Evolutionary conservation across 2,329 filamentous ascomycete species (phyloP).

Genomic region (Ploettnerulaceae sp.): DNA sequence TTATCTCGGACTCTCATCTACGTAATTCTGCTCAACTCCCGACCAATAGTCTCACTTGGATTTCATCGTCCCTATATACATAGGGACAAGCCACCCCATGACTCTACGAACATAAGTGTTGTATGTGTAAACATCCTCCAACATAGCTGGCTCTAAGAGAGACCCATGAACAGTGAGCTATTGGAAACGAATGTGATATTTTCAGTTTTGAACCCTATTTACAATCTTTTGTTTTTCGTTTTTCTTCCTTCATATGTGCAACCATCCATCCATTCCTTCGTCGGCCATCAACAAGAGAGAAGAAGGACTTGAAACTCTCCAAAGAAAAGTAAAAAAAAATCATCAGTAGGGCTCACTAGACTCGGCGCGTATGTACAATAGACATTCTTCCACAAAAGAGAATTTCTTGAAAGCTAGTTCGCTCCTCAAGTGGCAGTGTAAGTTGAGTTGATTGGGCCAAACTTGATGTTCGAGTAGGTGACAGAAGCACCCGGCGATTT

Average conservation of each 20-base stretch:
- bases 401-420: background rate
- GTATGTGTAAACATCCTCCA: no score
- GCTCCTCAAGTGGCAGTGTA: conserved; percentile 11
- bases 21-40: no score
- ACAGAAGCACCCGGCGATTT: conserved; percentile 41
- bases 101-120: no score
- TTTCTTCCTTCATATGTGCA: conserved; percentile 9
- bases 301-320: background rate
- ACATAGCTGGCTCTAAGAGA: no score
- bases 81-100: no score
- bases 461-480: conserved; percentile 32
- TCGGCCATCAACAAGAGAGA: background rate
- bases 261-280: background rate
- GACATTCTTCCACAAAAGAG: no score
- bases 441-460: conserved; percentile 30
- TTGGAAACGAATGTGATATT: background rate
- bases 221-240: conserved; percentile 1
- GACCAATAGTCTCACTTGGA: no score
- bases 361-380: background rate
- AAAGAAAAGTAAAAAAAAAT: background rate
- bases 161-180: background rate
- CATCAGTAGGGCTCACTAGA: no score
- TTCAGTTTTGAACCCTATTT: conserved; percentile 3
- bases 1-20: no score
- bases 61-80: no score